Evolutionary conservation across 2,329 filamentous ascomycete genomes (phyloP).

Genomic region (Ophiobolus disseminans): DNA sequence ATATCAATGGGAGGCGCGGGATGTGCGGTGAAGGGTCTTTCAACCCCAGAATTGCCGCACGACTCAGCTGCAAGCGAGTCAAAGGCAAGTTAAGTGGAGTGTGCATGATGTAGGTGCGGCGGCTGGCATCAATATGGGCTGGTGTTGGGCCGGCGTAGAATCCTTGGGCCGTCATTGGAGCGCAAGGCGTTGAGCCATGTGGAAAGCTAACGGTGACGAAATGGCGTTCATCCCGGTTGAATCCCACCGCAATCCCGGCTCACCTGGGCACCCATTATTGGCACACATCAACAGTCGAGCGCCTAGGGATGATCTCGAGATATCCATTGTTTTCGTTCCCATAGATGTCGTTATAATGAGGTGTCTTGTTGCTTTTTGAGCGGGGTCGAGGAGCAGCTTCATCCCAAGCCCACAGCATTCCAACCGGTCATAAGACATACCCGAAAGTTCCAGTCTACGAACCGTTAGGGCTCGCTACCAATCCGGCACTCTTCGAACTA

Average conservation of each 20-base stretch:
- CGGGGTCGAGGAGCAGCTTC: no score
- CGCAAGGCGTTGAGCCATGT: slow-evolving; percentile 12
- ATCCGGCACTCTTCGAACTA: no score
- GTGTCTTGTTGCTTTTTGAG: no score
- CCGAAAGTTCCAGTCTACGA: no score
- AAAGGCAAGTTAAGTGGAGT: slow-evolving; percentile 15
- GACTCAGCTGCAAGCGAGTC: slow-evolving; percentile 12
- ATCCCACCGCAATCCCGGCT: slow-evolving; percentile 3
- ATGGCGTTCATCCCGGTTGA: slow-evolving; percentile 7
- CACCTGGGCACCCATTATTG: background rate
- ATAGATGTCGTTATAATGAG: no score
- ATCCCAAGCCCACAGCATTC: no score
- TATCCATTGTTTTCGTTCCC: no score
- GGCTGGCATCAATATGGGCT: slow-evolving; percentile 9
- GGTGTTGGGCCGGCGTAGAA: slow-evolving; percentile 16
- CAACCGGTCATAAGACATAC: no score
- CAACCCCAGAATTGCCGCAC: slow-evolving; percentile 28
- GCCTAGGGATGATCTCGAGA: no score
- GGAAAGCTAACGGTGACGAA: slow-evolving; percentile 17
- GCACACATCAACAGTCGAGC: background rate
- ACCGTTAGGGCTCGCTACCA: no score
- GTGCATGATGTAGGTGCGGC: slow-evolving; percentile 16
- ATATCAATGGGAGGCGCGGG: slow-evolving; percentile 5
- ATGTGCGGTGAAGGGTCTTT: slow-evolving; percentile 24
- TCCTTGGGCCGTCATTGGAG: slow-evolving; percentile 14